phyloP scores from a whole-genome alignment of 345 rosid genomes.

The Hirschfeldia incana region DNA sequence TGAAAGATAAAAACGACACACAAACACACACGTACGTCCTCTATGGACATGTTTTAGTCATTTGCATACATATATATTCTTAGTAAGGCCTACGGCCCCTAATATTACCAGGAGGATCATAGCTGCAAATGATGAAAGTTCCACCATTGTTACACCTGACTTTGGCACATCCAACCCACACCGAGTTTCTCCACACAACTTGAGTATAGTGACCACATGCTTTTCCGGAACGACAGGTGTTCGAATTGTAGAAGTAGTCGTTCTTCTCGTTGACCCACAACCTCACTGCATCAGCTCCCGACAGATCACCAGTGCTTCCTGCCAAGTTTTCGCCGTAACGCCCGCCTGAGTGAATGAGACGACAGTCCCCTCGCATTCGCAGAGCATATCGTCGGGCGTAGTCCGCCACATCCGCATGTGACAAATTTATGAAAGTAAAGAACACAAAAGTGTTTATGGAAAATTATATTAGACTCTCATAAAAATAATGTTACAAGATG shows the following conservation, averaged over 20 bases:
- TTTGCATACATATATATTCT: not conserved
- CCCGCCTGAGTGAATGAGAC: slow-evolving; percentile 33
- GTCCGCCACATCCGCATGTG: no score
- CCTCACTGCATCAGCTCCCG: slow-evolving; percentile 34
- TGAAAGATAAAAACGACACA: not conserved
- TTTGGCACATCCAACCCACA: slow-evolving; percentile 66
- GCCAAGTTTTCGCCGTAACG: slow-evolving; percentile 47
- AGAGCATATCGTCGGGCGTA: slow-evolving; percentile 12
- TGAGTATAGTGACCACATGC: slow-evolving; percentile 47
- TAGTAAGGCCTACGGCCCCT: slow-evolving; percentile 46
- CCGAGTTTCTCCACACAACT: slow-evolving; percentile 59
- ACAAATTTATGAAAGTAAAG: no score
- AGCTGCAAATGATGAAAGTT: slow-evolving; percentile 56
- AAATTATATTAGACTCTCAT: no score
- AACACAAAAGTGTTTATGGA: no score
- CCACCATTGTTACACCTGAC: slow-evolving; percentile 57
- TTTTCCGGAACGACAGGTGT: slow-evolving; percentile 16
- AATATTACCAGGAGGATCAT: slow-evolving; percentile 54
- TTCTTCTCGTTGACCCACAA: slow-evolving; percentile 35
- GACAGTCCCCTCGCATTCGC: slow-evolving; percentile 30
- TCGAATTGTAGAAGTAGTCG: slow-evolving; percentile 6
- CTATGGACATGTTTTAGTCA: slow-evolving; percentile 28
- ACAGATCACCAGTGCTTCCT: slow-evolving; percentile 23
- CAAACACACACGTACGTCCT: slow-evolving; percentile 3
- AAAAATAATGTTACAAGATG: no score